Evolutionary conservation across 2,329 filamentous ascomycete genomes (phyloP), one percentile per base, ranked within the genome.

Genomic region (Fusarium anguioides): DNA sequence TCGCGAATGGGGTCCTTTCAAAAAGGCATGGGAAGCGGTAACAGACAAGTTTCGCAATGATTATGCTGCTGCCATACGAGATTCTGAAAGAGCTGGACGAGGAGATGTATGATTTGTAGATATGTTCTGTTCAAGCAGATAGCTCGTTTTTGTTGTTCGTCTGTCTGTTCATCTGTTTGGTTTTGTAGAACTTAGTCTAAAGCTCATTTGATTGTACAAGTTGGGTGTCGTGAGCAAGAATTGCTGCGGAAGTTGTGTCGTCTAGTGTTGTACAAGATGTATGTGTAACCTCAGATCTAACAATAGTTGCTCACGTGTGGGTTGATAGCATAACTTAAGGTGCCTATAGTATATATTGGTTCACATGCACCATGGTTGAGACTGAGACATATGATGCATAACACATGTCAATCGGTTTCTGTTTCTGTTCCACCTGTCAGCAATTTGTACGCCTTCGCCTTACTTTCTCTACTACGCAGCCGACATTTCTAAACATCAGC

Each of bases 221-320:
- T 29, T 27, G 39, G n/a, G 47, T 46, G 47, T 53, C 46, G 40
- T 61, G 44, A 63, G 45, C 23, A 39, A 18, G 35, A 23, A 12
- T 24, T 50, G 37, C 49, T 66, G 62, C 59, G 50, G 31, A 33
- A 33, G 24, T 33, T 26, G 46, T 49, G 29, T 36, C 20, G 42
- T 40, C 27, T 39, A 31, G 26, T 31, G 46, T 64, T 35, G 33
- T 36, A 64, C 39, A n/a, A 20, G 58, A 63, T 39, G 18, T 21
- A 17, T 31, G 20, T 37, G 44, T 33, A 33, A 60, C 56, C 35
- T 27, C 54, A 40, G 21, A 41, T 48, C 35, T 41, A n/a, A 27
- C 20, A 18, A 24, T 21, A n/a, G n/a, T 39, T 20, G n/a, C 23
- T 27, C n/a, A 23, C 23, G 8, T 18, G 35, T 24, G 35, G n/a